Conservation (phyloP, 768 basidiomycete genomes). For the Termitomyces sp. region DNA sequence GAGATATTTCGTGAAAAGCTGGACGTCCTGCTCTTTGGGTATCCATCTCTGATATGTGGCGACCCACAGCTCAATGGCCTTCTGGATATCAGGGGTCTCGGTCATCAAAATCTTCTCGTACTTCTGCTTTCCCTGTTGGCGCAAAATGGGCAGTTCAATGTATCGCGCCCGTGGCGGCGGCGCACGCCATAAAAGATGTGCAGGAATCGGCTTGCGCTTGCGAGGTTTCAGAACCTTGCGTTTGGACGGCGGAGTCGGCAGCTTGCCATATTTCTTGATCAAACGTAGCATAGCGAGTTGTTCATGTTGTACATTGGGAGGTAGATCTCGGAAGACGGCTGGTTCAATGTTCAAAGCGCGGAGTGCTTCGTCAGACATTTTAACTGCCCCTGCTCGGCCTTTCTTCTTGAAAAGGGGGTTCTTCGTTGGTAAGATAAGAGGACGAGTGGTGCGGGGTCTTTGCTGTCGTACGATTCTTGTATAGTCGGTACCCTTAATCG, state of each 20-base stretch:
- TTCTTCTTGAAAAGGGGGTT: conserved; percentile 26
- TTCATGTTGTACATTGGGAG: conserved; percentile 65
- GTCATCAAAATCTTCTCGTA: conserved; percentile 54
- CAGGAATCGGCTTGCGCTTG: conserved; percentile 33
- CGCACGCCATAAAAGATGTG: conserved; percentile 37
- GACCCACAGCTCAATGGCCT: conserved; percentile 74
- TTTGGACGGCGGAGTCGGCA: conserved; percentile 35
- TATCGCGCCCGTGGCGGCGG: conserved; percentile 56
- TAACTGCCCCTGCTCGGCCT: conserved; percentile 28
- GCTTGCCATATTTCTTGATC: conserved; percentile 33
- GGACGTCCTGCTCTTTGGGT: conserved; percentile 73
- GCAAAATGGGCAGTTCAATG: conserved; percentile 44
- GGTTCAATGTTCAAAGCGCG: conserved; percentile 66
- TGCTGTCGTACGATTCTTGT: conserved; percentile 61
- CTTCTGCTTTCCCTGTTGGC: conserved; percentile 51
- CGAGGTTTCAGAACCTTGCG: conserved; percentile 53
- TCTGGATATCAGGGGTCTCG: conserved; percentile 69
- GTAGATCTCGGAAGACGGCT: conserved; percentile 61
- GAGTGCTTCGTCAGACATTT: conserved; percentile 54
- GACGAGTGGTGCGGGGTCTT: conserved; percentile 43
- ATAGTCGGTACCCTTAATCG: conserved; percentile 36
- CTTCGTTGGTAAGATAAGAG: conserved; percentile 31
- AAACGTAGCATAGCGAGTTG: conserved; percentile 60
- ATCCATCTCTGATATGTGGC: conserved; percentile 48
- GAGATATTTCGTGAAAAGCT: conserved; percentile 70